phyloP scores from a whole-genome alignment of 768 basidiomycete genomes.

The Glaciozyma martinii region DNA sequence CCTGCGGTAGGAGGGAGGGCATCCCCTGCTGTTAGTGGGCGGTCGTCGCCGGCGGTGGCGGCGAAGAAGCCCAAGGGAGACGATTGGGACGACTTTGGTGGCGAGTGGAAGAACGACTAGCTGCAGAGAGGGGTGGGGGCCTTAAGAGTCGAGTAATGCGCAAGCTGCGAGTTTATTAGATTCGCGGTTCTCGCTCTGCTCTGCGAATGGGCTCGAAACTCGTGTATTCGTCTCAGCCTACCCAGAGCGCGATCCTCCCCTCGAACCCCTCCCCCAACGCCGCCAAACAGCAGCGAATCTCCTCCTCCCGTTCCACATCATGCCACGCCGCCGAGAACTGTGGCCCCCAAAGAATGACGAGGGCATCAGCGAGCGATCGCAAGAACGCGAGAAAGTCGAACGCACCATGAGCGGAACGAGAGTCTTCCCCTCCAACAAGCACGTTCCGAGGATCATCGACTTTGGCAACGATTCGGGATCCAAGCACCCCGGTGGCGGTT shows the following conservation, averaged over 20 bases:
- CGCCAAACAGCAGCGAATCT: constrained; percentile 30
- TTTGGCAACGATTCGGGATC: constrained; percentile 33
- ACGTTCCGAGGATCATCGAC: constrained; percentile 9
- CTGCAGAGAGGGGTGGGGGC: no score
- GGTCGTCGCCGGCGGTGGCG: not conserved
- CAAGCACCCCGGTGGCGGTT: constrained; percentile 39
- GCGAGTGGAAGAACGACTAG: constrained; percentile 1
- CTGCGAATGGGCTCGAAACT: no score
- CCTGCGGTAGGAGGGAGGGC: constrained; percentile 5
- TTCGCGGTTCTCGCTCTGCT: no score
- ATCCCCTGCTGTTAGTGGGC: not conserved
- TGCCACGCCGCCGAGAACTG: constrained; percentile 26
- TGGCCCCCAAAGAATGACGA: not conserved
- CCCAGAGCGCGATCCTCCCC: not conserved
- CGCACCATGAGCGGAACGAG: constrained; percentile 25
- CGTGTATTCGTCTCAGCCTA: no score
- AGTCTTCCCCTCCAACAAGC: constrained; percentile 22
- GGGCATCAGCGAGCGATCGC: not conserved
- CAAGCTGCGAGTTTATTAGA: no score
- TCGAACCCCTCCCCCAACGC: constrained; percentile 6
- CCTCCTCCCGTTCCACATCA: constrained; percentile 7
- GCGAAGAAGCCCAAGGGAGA: constrained; percentile 3
- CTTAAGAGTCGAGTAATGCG: no score
- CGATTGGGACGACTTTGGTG: constrained; percentile 26
- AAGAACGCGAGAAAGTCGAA: not conserved